These are phyloP conservation scores for Musa troglodytarum DNA, from an alignment of 176 grass and related monocot genomes.

Conservation along the genomic window DNA sequence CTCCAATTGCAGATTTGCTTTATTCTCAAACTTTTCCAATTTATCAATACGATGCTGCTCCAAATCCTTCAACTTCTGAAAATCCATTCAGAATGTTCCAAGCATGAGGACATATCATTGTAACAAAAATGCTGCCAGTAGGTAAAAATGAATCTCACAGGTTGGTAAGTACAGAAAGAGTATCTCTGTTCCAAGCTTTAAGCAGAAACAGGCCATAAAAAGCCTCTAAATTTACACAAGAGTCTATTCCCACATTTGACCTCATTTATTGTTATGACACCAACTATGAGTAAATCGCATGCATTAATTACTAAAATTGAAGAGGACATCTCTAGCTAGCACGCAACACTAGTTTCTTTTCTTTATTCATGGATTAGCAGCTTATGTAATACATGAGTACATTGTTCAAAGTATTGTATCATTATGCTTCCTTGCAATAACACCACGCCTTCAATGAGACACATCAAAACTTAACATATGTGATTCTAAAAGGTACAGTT, in stretches of 20 bases:
- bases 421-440: no score
- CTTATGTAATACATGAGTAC: no score
- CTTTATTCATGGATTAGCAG: neutral
- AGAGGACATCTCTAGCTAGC: neutral
- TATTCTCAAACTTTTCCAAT: constrained; percentile 28
- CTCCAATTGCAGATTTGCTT: constrained; percentile 30
- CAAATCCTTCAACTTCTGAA: constrained; percentile 28
- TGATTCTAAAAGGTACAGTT: neutral
- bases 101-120: neutral
- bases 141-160: neutral
- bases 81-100: neutral
- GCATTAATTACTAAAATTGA: neutral
- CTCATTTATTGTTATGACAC: neutral
- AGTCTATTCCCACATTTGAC: neutral
- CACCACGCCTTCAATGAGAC: no score
- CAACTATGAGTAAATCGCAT: neutral
- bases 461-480: neutral
- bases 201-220: neutral
- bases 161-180: neutral
- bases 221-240: neutral
- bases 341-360: neutral
- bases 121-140: neutral
- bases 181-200: neutral
- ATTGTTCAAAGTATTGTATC: no score
- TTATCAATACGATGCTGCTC: constrained; percentile 28